Base-by-base conservation (phyloP, 192 early-diverging fungal species). In the Backusella liffmaniae region DNA sequence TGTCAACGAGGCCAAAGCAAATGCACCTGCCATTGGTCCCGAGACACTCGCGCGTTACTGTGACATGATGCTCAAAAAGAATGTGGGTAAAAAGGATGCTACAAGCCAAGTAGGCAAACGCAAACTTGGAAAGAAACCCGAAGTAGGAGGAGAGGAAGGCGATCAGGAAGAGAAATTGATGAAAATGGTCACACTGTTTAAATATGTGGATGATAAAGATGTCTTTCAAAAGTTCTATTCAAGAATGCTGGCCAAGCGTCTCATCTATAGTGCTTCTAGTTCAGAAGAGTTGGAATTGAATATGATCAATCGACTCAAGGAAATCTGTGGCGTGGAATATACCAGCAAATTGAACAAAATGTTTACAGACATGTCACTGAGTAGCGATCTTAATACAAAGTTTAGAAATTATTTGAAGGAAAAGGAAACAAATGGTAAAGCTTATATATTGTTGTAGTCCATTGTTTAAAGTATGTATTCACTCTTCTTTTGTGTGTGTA, bases 181-280 rank as follows among this genome's bases (percentile, higher is more conserved):
- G 34, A 37, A 46, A 8, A 67, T 59, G 41, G 39, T 75, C 0
- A 76, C 70, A 29, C 13, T 96, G 9, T 96, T 96, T 82, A 92
- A 93, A 62, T 96, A 95, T 80, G 87, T 96, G 21, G 92, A 95
- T 62, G 95, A 96, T 73, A 96, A 96, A 74, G 95, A 96, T 73
- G 84, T 96, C 1, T 96, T 94, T 84, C 95, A 96, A 85, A 96
- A 96, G 83, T 95, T 95, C 73, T 96, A 96, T 75, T 90, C 93
- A 5, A 85, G 93, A 21, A 86, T 90, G 77, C 85, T 96, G 30
- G 95, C 94, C 4, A 95, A 94, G 76, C 88, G 95, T 13, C 79
- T 96, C 2, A 91, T 96, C n/a, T 88, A 91, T 77, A 84, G 86
- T 10, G 83, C 88, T 5, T 93, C 91, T 10, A 72, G 84, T 23